phyloP scores from a whole-genome alignment of 2,329 filamentous ascomycete species.

The Canariomyces notabilis region DNA sequence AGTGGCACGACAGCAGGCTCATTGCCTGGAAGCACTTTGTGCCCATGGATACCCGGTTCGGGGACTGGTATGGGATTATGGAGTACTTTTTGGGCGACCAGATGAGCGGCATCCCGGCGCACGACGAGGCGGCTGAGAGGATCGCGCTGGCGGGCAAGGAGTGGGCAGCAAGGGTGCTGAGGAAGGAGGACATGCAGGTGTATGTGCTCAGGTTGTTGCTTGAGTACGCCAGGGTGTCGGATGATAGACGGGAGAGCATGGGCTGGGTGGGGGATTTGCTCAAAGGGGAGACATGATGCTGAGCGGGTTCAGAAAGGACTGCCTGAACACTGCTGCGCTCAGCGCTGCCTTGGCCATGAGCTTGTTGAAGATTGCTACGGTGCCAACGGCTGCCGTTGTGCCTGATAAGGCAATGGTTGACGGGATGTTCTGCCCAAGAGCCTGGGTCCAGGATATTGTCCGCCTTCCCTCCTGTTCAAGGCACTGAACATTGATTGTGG shows the following conservation, averaged over 20 bases:
- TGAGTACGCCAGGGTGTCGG: constrained; percentile 55
- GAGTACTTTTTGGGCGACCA: constrained; percentile 66
- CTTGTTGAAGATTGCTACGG: too few relatives aligned
- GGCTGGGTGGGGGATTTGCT: constrained; percentile 51
- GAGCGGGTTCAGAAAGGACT: too few relatives aligned
- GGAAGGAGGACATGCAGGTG: constrained; percentile 68
- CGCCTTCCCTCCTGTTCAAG: too few relatives aligned
- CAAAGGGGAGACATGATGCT: not conserved
- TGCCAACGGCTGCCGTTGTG: too few relatives aligned
- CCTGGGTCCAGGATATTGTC: too few relatives aligned
- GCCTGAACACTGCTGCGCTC: too few relatives aligned
- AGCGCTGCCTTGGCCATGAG: too few relatives aligned
- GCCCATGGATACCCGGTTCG: constrained; percentile 69
- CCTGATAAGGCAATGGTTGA: too few relatives aligned
- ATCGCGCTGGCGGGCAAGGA: constrained; percentile 62
- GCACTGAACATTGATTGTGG: too few relatives aligned
- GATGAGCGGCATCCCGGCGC: constrained; percentile 28
- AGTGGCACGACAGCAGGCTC: constrained; percentile 75
- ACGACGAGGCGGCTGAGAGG: constrained; percentile 55
- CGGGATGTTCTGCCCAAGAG: too few relatives aligned
- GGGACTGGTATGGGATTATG: constrained; percentile 67
- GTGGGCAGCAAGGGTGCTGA: constrained; percentile 64
- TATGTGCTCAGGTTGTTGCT: constrained; percentile 62
- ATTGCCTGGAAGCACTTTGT: constrained; percentile 77
- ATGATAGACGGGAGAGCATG: constrained; percentile 47